Evolutionary conservation across 2,329 filamentous ascomycete genomes (phyloP).

Genomic region (Diaporthe caulivora): DNA sequence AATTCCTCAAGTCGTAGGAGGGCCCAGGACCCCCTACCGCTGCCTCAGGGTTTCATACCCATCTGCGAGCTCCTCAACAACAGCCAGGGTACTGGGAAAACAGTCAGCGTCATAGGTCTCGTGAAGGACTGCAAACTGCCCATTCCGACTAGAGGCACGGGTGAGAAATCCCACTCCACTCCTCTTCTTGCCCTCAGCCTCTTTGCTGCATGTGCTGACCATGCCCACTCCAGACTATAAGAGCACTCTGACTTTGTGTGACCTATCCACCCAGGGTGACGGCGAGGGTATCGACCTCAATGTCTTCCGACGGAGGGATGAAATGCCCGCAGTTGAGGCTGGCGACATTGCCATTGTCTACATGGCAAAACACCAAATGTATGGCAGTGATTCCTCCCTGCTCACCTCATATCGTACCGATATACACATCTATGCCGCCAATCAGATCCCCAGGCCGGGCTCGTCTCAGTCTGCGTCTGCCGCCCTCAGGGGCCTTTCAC

Average conservation of each 20-base stretch:
- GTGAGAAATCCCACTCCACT: constrained; percentile 51
- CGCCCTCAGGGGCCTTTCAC: constrained; percentile 46
- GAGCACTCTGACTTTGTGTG: constrained; percentile 70
- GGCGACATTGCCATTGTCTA: constrained; percentile 77
- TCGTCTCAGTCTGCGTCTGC: constrained; percentile 16
- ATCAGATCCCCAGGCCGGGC: neutral
- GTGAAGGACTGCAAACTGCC: constrained; percentile 74
- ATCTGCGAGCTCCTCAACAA: constrained; percentile 60
- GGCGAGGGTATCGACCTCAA: constrained; percentile 60
- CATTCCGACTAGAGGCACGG: constrained; percentile 61
- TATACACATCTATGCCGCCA: constrained; percentile 58
- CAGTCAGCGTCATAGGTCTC: constrained; percentile 76
- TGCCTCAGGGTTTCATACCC: constrained; percentile 56
- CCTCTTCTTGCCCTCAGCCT: neutral
- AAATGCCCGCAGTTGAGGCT: constrained; percentile 61
- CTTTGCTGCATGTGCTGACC: neutral
- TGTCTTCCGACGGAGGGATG: constrained; percentile 68
- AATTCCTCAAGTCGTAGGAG: constrained; percentile 14
- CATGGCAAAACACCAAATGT: constrained; percentile 64
- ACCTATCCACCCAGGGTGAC: constrained; percentile 64
- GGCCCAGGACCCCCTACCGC: constrained; percentile 30
- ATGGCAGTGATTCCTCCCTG: constrained; percentile 53
- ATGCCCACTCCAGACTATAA: constrained; percentile 64
- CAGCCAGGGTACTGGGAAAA: constrained; percentile 43
- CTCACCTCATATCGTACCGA: constrained; percentile 54